A percentile compares a stretch with the other conserved stretches of the same genome.
These are phyloP conservation scores for Aspergillus quadrilineatus DNA, from an alignment of 2,329 filamentous ascomycete species.

Conservation along the genomic window DNA sequence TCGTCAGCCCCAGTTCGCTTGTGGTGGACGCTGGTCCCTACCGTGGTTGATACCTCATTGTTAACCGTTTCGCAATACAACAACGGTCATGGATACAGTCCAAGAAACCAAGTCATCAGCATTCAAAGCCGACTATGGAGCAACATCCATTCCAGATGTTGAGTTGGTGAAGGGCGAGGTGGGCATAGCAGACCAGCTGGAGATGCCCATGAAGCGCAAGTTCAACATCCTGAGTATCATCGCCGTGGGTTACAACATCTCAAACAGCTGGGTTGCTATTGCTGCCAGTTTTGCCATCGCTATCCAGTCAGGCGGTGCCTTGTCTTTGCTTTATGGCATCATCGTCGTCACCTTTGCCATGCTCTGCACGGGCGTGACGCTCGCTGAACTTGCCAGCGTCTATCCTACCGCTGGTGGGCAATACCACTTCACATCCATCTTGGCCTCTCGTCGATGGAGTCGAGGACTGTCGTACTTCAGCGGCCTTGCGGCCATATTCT, in stretches of 20 bases:
- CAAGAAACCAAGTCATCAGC: slow-evolving; percentile 8
- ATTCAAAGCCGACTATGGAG: slow-evolving; percentile 9
- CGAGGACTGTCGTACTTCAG: slow-evolving; percentile 24
- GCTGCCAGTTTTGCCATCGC: not conserved
- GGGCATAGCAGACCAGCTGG: slow-evolving; percentile 17
- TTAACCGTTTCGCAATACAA: not conserved
- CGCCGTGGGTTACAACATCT: not conserved
- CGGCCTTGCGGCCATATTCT: slow-evolving; percentile 23
- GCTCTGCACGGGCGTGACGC: not conserved
- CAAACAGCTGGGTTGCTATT: not conserved
- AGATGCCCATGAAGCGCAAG: slow-evolving; percentile 25
- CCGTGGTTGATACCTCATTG: not conserved
- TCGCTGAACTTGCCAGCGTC: not conserved
- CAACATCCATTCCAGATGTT: slow-evolving; percentile 10
- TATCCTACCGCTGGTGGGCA: slow-evolving; percentile 8
- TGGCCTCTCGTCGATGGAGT: slow-evolving; percentile 23
- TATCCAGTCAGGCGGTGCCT: not conserved
- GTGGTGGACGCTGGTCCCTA: not conserved
- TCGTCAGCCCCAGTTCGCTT: not conserved
- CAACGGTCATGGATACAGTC: slow-evolving; percentile 13
- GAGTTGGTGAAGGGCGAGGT: slow-evolving; percentile 24
- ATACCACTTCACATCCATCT: slow-evolving; percentile 6
- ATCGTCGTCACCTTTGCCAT: not conserved
- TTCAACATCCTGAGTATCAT: slow-evolving; percentile 17
- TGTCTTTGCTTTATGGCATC: not conserved